Percentiles rank a stretch among this genome's conserved stretches.
These are phyloP conservation scores for Carex kokanica DNA, from an alignment of 176 grass and related monocot genomes.

Conservation along the genomic window DNA sequence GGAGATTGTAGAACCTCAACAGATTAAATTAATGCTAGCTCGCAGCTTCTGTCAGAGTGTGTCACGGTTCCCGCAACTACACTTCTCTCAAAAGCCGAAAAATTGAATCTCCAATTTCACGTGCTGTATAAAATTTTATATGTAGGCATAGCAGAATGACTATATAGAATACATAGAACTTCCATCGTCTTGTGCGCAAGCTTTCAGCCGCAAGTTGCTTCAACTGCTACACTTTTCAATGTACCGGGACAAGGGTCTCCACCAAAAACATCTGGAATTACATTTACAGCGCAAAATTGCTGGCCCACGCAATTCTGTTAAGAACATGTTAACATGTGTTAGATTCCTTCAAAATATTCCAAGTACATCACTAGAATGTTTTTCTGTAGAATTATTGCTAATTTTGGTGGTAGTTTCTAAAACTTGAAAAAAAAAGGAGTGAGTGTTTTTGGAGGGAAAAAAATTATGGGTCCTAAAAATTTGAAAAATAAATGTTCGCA, in stretches of 20 bases:
- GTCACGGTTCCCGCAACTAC: constrained; percentile 58
- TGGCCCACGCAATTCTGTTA: constrained; percentile 73
- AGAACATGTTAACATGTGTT: constrained; percentile 21
- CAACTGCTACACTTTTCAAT: constrained; percentile 78
- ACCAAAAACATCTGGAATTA: constrained; percentile 70
- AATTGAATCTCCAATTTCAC: constrained; percentile 8
- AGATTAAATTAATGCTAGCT: constrained; percentile 24
- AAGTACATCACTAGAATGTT: background rate
- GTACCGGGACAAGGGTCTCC: constrained; percentile 90
- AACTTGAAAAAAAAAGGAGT: background rate
- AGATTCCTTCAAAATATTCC: background rate
- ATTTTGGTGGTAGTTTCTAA: background rate
- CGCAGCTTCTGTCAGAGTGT: constrained; percentile 38
- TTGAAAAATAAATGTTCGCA: too few relatives aligned
- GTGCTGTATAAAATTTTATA: constrained; percentile 25
- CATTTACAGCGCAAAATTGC: constrained; percentile 57
- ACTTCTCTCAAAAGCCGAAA: constrained; percentile 41
- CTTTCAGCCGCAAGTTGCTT: constrained; percentile 59
- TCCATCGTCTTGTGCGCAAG: background rate
- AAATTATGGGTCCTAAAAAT: background rate
- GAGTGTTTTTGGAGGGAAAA: background rate
- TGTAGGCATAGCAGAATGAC: background rate
- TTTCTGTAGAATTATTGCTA: background rate
- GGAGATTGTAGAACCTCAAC: background rate
- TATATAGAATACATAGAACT: constrained; percentile 20